phyloP scores from a whole-genome alignment of 805 yeast species.

The Candida manassasensis region DNA sequence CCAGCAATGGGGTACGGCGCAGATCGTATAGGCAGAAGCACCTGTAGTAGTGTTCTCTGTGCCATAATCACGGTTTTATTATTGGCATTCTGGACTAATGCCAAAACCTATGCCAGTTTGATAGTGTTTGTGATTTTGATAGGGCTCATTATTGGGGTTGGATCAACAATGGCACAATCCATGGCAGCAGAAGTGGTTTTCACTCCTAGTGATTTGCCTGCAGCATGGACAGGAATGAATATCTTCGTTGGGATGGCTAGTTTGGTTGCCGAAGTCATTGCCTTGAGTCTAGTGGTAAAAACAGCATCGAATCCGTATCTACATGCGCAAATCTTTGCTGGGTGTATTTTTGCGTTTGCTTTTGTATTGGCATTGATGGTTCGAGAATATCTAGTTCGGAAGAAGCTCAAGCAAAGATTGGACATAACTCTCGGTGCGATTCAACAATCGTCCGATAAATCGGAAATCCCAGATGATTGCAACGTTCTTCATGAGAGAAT shows the following conservation, averaged over 20 bases:
- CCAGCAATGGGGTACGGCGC: conserved; percentile 41
- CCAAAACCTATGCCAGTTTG: conserved; percentile 23
- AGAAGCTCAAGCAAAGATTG: conserved; percentile 25
- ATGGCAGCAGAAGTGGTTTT: conserved; percentile 18
- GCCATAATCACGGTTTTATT: conserved; percentile 23
- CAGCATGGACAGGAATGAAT: conserved; percentile 36
- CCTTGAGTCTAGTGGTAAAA: conserved; percentile 37
- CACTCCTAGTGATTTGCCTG: conserved; percentile 18
- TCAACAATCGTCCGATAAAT: conserved; percentile 1
- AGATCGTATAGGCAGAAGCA: conserved; percentile 42
- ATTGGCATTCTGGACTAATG: conserved; percentile 35
- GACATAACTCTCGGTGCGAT: not conserved
- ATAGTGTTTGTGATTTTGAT: conserved; percentile 23
- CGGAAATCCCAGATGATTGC: conserved; percentile 8
- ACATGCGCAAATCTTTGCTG: conserved; percentile 56
- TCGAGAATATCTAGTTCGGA: conserved; percentile 48
- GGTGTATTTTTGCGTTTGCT: conserved; percentile 41
- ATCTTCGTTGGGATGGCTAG: conserved; percentile 24
- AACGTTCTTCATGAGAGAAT: conserved; percentile 15
- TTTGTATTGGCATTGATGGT: conserved; percentile 38
- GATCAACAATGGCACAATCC: conserved; percentile 18
- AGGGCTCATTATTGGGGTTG: conserved; percentile 28
- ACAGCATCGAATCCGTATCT: conserved; percentile 38
- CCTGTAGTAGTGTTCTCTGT: conserved; percentile 12
- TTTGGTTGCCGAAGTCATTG: conserved; percentile 50